Percentiles rank a stretch among this genome's conserved stretches.
Evolutionary conservation across 2,329 filamentous ascomycete genomes (phyloP).

Genomic region (Clarireedia homoeocarpa): DNA sequence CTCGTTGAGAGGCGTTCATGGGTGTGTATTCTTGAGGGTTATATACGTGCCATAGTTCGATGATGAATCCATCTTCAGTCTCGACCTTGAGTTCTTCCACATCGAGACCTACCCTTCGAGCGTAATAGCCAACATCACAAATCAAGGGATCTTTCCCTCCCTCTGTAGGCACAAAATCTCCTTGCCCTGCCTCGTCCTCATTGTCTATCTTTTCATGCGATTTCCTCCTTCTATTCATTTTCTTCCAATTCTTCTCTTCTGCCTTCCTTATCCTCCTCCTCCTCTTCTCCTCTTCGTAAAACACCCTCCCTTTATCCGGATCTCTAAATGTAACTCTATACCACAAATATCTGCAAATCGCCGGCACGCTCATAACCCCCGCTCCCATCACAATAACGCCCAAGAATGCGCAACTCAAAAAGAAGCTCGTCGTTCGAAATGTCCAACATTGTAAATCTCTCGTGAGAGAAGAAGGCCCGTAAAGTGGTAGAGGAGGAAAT

Average conservation of each 20-base stretch:
- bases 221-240: slow-evolving; percentile 33
- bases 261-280: slow-evolving; percentile 49
- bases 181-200: slow-evolving; percentile 36
- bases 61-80: slow-evolving; percentile 89
- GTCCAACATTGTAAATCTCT: slow-evolving; percentile 56
- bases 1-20: slow-evolving; percentile 39
- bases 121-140: slow-evolving; percentile 80
- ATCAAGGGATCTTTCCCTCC: slow-evolving; percentile 72
- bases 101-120: slow-evolving; percentile 77
- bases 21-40: slow-evolving; percentile 67
- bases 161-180: slow-evolving; percentile 60
- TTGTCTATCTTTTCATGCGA: slow-evolving; percentile 27
- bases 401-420: slow-evolving; percentile 73
- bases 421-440: slow-evolving; percentile 61
- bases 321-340: slow-evolving; percentile 50
- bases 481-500: slow-evolving; percentile 77
- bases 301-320: slow-evolving; percentile 54
- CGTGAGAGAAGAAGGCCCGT: slow-evolving; percentile 64
- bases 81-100: slow-evolving; percentile 77
- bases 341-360: slow-evolving; percentile 40
- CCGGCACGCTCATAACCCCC: slow-evolving; percentile 57
- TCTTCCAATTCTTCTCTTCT: slow-evolving; percentile 55
- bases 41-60: slow-evolving; percentile 83
- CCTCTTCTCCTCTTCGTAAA: slow-evolving; percentile 63
- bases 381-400: slow-evolving; percentile 68